Conservation (phyloP, 768 basidiomycete species). For the Pleurotus sapidus region DNA sequence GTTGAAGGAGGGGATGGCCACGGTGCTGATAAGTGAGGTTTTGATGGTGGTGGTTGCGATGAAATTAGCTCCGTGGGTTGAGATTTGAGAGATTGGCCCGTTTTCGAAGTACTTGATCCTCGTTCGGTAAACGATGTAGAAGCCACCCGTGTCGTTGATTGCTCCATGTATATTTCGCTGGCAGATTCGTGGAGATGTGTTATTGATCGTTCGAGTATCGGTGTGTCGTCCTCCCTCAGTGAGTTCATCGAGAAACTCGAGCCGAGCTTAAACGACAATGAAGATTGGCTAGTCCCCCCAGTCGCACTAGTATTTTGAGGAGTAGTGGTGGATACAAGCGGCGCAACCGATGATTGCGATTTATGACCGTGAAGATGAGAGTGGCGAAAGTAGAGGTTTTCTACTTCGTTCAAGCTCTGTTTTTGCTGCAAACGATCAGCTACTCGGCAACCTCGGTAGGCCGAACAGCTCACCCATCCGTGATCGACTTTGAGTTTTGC, state of each 20-base stretch:
- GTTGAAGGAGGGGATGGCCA: conserved; percentile 1
- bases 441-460: not conserved
- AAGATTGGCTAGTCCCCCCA: conserved; percentile 17
- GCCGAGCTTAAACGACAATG: conserved; percentile 24
- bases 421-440: conserved; percentile 48
- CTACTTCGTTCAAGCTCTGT: conserved; percentile 77
- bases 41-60: not conserved
- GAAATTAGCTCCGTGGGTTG: conserved; percentile 9
- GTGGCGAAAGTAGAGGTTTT: conserved; percentile 79
- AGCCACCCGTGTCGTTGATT: not conserved
- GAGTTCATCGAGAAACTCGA: conserved; percentile 9
- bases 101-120: conserved; percentile 14
- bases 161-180: conserved; percentile 9
- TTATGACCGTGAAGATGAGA: conserved; percentile 47
- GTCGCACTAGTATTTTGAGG: not conserved
- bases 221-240: not conserved
- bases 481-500: conserved; percentile 78
- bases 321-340: not conserved
- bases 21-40: not conserved
- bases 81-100: conserved; percentile 15
- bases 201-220: not conserved
- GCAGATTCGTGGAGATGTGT: not conserved
- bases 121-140: not conserved
- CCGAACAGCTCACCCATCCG: conserved; percentile 62
- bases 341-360: conserved; percentile 21